Evolutionary conservation across 2,329 filamentous ascomycete species (phyloP), one percentile per base, ranked within the genome.

Genomic region (Sclerotinia nivalis): DNA sequence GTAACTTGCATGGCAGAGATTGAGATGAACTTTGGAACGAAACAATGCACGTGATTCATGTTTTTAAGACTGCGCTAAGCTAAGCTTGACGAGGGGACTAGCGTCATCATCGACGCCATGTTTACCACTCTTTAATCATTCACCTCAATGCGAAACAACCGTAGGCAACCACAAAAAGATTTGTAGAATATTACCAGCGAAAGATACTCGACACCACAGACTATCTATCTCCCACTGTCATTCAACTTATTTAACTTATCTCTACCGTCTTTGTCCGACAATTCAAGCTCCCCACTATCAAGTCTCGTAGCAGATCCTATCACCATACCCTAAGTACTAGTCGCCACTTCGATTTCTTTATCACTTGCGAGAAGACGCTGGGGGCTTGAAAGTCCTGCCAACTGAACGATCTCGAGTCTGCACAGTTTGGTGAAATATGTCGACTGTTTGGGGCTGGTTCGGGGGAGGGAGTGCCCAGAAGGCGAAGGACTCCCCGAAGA

Each of bases 401-500:
- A 52, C 59, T 71, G 55, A 52, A 70, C 65, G 62, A 43, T 68
- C 50, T 69, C 68, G 54, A 67, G 56, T 58, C 70, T 64, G 40
- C 62, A 68, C 66, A 64, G 69, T 56, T 71, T 61, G 66, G 66
- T 72, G 71, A 77, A 84, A 77, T 73, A 90, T 89, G 88, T 89
- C 84, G 73, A 84, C 84, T 73, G 87, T 92, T 83, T 92, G 92
- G 91, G 89, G 91, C 83, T 97, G 94, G 93, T 97, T 97, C 80
- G 93, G 95, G 82, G 93, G 93, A 78, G 88, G 87, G 75, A 87
- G 88, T 77, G 89, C 90, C 76, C 90, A 93, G 83, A 93, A 93
- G 86, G 90, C 90, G 83, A 97, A 96, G 84, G 93, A 97, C 83
- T 91, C 89, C 71, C 93, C 96, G 70, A 99, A 99, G 87, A 96